Percentiles rank a stretch among this genome's conserved stretches.
Conservation (phyloP, 257 asterid species). For the Solanum arcanum region DNA sequence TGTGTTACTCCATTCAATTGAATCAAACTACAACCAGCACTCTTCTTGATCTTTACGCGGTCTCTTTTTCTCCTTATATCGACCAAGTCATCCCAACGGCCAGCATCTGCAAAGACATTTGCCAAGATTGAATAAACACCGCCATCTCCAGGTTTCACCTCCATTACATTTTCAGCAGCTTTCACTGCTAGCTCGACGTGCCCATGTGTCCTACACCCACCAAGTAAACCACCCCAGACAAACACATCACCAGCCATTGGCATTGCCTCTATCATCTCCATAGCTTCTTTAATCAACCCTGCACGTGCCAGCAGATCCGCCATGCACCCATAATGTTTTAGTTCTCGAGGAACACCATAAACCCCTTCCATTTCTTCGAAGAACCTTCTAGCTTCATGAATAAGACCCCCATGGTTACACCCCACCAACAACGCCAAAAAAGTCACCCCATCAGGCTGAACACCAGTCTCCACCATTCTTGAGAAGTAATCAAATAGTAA, state of each 20-base stretch:
- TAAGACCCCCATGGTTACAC: conserved; percentile 77
- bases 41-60: conserved; percentile 35
- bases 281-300: conserved; percentile 59
- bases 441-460: conserved; percentile 66
- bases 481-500: conserved; percentile 38
- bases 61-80: conserved; percentile 56
- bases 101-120: conserved; percentile 48
- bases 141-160: conserved; percentile 74
- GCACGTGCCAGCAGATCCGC: conserved; percentile 76
- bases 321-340: conserved; percentile 91
- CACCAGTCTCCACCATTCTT: conserved; percentile 39
- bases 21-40: conserved; percentile 72
- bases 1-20: conserved; percentile 45
- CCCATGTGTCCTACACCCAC: conserved; percentile 81
- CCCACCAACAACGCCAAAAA: conserved; percentile 61
- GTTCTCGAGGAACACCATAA: conserved; percentile 49
- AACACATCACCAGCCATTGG: conserved; percentile 71
- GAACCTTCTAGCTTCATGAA: conserved; percentile 38
- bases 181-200: conserved; percentile 56
- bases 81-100: conserved; percentile 69
- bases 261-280: conserved; percentile 55
- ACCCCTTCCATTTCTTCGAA: conserved; percentile 57
- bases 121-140: conserved; percentile 71
- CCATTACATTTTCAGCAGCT: conserved; percentile 57
- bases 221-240: conserved; percentile 93